Evolutionary conservation across 2,329 filamentous ascomycete species (phyloP), one percentile per base, ranked within the genome.

Genomic region (Penicillium sp.): DNA sequence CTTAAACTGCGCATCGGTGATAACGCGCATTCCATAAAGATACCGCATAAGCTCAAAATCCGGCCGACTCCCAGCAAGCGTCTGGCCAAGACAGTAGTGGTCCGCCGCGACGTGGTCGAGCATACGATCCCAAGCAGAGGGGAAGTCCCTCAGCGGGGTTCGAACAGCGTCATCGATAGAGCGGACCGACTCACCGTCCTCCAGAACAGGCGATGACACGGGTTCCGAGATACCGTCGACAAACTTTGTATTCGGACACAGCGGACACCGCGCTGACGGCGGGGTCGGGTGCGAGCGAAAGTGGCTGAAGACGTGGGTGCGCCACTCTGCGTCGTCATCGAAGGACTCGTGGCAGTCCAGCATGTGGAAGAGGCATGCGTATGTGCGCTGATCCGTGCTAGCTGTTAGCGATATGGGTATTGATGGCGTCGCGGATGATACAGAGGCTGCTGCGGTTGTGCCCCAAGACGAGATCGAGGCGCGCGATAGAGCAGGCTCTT

Each of bases 1-100:
- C 61, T 76, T 78, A 60, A 78, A 75, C 58, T 79, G 74, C 15
- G 74, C 73, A 19, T 74, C 72, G 13, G 69, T 73, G 58, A 79
- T 78, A 51, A 79, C 68, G 31, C 74, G 69, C 51, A 70, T 61
- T 19, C 69, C 70, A 59, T 76, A 79, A 54, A 79, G 70, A 64
- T 78, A 78, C 50, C 72, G 73, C 76, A 79, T 78, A 15, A 79
- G 65, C 57, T 75, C 72, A 47, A 79, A 77, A 58, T 77, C 76
- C 7, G 75, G 71, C 44, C 72, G 69, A 47, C 72, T 74, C 6
- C 72, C 70, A 2, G 74, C 73, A 9, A 78, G 68, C 21, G 73
- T 72, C 39, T 78, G 71, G 16, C 77, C 76, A 10, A 68, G 64
- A 38, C 73, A 71, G 51, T 76, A 78, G 61, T 79, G 77, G 16